A percentile compares a stretch with the other conserved stretches of the same genome.
Evolutionary conservation across 441 rosid genomes (phyloP).

Genomic region (Dalechampia spathulata): DNA sequence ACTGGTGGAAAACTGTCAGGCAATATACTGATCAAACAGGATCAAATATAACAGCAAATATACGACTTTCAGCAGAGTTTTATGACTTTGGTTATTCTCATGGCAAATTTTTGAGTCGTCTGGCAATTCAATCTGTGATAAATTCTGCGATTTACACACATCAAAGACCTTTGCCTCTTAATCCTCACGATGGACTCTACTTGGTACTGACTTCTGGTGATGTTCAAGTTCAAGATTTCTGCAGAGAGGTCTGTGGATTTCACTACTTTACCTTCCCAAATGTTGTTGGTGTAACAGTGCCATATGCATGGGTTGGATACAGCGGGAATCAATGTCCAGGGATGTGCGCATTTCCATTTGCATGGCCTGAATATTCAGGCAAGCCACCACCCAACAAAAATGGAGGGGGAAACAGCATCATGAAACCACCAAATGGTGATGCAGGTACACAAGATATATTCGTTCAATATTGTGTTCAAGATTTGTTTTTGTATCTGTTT

Average conservation of each 20-base stretch:
- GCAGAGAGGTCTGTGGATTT: constrained; percentile 57
- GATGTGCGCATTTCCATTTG: constrained; percentile 59
- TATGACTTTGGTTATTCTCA: constrained; percentile 44
- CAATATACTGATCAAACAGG: constrained; percentile 59
- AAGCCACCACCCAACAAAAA: constrained; percentile 28
- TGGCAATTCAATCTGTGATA: constrained; percentile 46
- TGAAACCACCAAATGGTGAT: constrained; percentile 53
- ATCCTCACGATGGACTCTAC: constrained; percentile 49
- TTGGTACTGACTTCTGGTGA: constrained; percentile 43
- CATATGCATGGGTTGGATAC: constrained; percentile 60
- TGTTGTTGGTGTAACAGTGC: constrained; percentile 42
- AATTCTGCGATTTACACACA: constrained; percentile 32
- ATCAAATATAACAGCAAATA: constrained; percentile 39
- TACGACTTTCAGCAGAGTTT: constrained; percentile 39
- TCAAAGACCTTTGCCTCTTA: constrained; percentile 32
- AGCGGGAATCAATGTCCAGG: constrained; percentile 56
- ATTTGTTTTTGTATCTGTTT: no score
- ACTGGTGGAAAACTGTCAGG: constrained; percentile 52
- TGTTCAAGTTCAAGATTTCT: constrained; percentile 59
- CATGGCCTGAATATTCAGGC: constrained; percentile 40
- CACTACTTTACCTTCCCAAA: constrained; percentile 61
- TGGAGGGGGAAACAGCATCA: constrained; percentile 33
- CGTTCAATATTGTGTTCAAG: no score
- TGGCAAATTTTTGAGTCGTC: constrained; percentile 39
- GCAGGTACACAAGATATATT: no score